These are phyloP conservation scores for Amborella trichopoda DNA, from an alignment of 164 flowering plant species.

Conservation along the genomic window DNA sequence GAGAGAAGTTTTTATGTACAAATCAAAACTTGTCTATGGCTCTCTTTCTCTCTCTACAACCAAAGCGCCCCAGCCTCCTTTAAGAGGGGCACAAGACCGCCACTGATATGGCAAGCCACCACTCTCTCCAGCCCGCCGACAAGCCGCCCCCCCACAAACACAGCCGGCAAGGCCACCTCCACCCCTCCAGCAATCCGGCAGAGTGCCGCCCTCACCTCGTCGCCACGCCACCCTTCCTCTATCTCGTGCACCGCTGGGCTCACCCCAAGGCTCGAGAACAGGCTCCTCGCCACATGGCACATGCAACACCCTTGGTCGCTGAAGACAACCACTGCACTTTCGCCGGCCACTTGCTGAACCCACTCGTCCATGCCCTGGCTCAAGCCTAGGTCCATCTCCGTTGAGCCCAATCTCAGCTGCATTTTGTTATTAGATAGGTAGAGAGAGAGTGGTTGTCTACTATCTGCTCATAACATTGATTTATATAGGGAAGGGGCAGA, in stretches of 20 bases:
- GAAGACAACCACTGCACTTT: neutral
- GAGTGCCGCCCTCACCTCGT: neutral
- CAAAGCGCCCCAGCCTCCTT: conserved; percentile 86
- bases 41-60: too few species aligned
- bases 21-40: too few species aligned
- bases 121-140: conserved; percentile 63
- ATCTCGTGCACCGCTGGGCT: conserved; percentile 1
- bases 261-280: neutral
- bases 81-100: conserved; percentile 67
- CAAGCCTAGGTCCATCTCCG: too few species aligned
- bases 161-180: conserved; percentile 34
- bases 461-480: too few species aligned
- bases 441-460: too few species aligned
- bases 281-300: conserved; percentile 1
- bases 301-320: neutral
- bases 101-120: conserved; percentile 79
- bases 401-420: too few species aligned
- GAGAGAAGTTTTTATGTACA: too few species aligned
- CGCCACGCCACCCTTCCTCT: neutral
- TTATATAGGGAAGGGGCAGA: too few species aligned
- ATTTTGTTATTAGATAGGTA: too few species aligned
- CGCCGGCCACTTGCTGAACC: too few species aligned
- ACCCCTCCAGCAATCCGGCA: neutral
- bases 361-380: too few species aligned
- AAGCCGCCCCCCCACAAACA: conserved; percentile 76